Evolutionary conservation across 2,329 filamentous ascomycete species (phyloP).

Genomic region (Beauveria caledonica): DNA sequence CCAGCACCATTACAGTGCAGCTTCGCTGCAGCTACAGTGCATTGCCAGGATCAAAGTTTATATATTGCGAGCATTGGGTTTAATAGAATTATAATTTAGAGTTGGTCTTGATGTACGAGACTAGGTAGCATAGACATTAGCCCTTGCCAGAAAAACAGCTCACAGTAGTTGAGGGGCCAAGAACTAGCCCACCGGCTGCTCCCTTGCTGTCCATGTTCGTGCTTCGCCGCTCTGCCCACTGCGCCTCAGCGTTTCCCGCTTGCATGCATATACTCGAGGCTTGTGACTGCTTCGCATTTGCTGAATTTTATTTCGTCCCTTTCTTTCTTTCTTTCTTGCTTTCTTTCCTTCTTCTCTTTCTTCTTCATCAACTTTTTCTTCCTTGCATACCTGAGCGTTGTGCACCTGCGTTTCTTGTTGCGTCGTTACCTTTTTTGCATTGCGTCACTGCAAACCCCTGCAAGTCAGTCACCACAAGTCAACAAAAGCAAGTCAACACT

Average conservation of each 20-base stretch:
- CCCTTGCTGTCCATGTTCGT: slow-evolving; percentile 12
- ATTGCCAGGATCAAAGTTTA: no score
- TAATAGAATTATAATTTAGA: no score
- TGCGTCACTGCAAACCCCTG: slow-evolving; percentile 5
- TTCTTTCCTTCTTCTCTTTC: not conserved
- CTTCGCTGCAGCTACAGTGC: not conserved
- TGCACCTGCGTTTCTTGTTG: not conserved
- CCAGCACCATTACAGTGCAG: not conserved
- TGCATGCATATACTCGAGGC: not conserved
- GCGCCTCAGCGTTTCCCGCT: slow-evolving; percentile 5
- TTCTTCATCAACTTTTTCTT: not conserved
- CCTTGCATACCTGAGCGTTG: slow-evolving; percentile 4
- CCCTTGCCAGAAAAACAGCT: not conserved
- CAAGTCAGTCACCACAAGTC: slow-evolving; percentile 1
- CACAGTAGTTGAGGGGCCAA: not conserved
- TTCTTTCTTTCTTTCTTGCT: not conserved
- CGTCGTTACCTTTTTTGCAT: not conserved
- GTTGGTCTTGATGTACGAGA: not conserved
- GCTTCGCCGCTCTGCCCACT: not conserved
- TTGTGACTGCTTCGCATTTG: not conserved
- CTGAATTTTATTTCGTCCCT: not conserved
- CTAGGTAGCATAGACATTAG: not conserved
- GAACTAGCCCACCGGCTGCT: not conserved
- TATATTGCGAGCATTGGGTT: not conserved
- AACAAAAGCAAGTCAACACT: not conserved